Evolutionary conservation across 2,329 filamentous ascomycete genomes (phyloP).

Genomic region (Volutella citrinella): DNA sequence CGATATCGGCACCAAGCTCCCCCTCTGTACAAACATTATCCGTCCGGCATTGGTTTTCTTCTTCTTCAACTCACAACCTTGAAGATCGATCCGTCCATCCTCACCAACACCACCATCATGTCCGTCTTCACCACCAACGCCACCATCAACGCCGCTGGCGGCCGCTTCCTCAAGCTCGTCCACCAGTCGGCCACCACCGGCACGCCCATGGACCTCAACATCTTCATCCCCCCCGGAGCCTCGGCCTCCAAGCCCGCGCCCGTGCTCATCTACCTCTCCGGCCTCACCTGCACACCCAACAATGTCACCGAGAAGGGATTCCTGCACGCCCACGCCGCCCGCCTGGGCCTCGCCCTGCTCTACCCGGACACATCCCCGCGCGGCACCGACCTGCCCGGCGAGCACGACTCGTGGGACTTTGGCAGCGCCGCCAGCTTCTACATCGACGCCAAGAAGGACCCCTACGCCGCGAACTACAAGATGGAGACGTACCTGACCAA

Average conservation of each 20-base stretch:
- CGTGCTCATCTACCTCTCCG: constrained; percentile 88
- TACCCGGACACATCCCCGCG: constrained; percentile 95
- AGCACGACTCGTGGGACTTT: constrained; percentile 89
- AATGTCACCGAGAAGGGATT: constrained; percentile 83
- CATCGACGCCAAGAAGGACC: constrained; percentile 74
- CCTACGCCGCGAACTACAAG: constrained; percentile 76
- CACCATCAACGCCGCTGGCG: constrained; percentile 87
- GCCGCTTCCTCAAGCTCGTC: constrained; percentile 89
- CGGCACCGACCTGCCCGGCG: constrained; percentile 74
- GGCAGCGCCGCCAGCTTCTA: constrained; percentile 93
- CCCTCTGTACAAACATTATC: no score
- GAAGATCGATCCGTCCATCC: no score
- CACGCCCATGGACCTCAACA: constrained; percentile 88
- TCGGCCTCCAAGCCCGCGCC: constrained; percentile 58
- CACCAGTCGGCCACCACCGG: constrained; percentile 76
- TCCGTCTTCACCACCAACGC: constrained; percentile 78
- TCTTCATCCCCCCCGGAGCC: constrained; percentile 81
- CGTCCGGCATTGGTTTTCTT: no score
- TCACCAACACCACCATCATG: no score
- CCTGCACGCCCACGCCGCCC: constrained; percentile 78
- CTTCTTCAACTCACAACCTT: no score
- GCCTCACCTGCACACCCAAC: constrained; percentile 91
- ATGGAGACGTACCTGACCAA: constrained; percentile 94
- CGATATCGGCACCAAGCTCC: no score
- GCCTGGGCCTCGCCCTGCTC: constrained; percentile 83